These are phyloP conservation scores for Hibiscus syriacus DNA, from an alignment of 345 rosid species.

Conservation along the genomic window DNA sequence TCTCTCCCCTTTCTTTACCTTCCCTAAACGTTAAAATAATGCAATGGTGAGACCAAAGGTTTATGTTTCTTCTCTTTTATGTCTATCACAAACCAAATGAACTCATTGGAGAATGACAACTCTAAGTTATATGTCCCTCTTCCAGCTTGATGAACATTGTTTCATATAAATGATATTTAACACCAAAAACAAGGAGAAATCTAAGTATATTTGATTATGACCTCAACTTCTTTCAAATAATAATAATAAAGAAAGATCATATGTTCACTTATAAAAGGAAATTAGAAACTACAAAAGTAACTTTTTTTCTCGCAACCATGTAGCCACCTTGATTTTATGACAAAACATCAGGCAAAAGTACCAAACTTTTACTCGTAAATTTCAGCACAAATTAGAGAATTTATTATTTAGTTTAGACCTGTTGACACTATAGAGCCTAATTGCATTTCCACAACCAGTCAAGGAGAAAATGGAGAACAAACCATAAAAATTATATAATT, in stretches of 20 bases:
- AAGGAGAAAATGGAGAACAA: neutral
- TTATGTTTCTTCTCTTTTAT: neutral
- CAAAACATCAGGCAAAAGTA: neutral
- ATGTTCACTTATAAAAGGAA: neutral
- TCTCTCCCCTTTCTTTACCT: neutral
- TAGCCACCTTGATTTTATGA: neutral
- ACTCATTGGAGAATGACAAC: neutral
- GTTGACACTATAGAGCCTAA: neutral
- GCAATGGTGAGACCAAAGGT: neutral
- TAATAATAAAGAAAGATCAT: neutral
- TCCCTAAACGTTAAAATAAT: neutral
- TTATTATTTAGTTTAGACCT: neutral
- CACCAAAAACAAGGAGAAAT: neutral
- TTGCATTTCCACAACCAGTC: neutral
- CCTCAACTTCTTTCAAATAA: neutral
- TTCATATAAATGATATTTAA: neutral
- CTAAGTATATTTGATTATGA: neutral
- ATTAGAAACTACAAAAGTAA: neutral
- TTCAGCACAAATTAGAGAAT: neutral
- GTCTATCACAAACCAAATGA: neutral
- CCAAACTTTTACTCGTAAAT: neutral
- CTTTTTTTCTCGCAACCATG: neutral
- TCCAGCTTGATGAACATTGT: neutral
- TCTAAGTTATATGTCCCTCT: neutral
- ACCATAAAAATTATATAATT: neutral